Evolutionary conservation across 768 basidiomycete genomes (phyloP).

Genomic region (Trametes sanguinea): DNA sequence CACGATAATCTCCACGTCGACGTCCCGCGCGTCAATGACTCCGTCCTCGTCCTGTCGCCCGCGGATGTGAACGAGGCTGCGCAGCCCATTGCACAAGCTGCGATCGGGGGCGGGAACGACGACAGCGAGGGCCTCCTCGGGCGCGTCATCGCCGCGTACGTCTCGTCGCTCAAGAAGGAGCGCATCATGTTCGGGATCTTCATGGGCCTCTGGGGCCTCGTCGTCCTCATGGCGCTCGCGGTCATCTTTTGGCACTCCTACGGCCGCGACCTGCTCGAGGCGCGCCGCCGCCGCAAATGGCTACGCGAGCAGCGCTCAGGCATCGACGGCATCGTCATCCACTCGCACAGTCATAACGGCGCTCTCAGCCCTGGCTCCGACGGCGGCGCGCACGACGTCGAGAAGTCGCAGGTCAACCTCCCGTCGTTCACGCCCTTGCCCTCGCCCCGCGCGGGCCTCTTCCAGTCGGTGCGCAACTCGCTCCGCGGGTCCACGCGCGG

Average conservation of each 20-base stretch:
- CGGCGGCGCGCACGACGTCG: constrained; percentile 27
- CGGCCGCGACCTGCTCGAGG: constrained; percentile 49
- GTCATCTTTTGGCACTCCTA: constrained; percentile 76
- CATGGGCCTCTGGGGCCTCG: constrained; percentile 79
- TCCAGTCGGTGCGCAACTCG: constrained; percentile 42
- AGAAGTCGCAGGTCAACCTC: constrained; percentile 11
- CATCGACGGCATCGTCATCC: constrained; percentile 44
- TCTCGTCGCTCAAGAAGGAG: constrained; percentile 72
- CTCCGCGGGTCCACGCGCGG: background rate
- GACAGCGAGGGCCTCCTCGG: constrained; percentile 67
- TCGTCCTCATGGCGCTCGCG: constrained; percentile 76
- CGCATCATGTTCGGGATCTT: constrained; percentile 83
- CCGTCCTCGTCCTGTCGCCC: constrained; percentile 76
- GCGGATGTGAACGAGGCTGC: constrained; percentile 71
- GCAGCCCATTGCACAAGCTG: constrained; percentile 80
- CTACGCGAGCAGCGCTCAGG: constrained; percentile 52
- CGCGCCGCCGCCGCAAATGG: constrained; percentile 51
- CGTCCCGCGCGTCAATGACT: constrained; percentile 76
- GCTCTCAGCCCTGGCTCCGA: constrained; percentile 19
- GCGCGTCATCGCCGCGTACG: constrained; percentile 72
- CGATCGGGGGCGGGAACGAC: constrained; percentile 59
- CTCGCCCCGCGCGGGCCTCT: constrained; percentile 22
- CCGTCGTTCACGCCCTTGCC: constrained; percentile 56
- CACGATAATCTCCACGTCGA: constrained; percentile 83
- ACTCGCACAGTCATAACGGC: background rate